A percentile compares a stretch with the other conserved stretches of the same genome.
Evolutionary conservation across 352 stramenopile species (phyloP).

Genomic region (Phytopythium helicoides): DNA sequence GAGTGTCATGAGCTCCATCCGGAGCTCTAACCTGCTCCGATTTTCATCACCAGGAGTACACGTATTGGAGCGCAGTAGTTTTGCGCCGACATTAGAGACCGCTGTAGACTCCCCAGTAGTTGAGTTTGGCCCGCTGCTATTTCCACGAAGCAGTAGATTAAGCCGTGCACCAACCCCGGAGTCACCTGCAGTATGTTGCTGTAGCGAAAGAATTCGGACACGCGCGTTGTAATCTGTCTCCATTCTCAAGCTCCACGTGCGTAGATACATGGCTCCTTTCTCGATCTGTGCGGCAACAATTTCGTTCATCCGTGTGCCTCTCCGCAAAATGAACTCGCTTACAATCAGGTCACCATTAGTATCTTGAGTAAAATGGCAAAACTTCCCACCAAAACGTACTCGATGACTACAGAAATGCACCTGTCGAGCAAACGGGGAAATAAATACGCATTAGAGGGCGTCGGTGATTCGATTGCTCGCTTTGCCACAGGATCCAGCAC

Average conservation of each 20-base stretch:
- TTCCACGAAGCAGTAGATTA: neutral
- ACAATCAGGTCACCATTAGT: neutral
- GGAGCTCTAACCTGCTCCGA: neutral
- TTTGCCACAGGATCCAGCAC: conserved; percentile 45
- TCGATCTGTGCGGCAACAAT: conserved; percentile 41
- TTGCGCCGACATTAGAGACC: neutral
- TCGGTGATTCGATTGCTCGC: conserved; percentile 37
- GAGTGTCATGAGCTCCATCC: conserved; percentile 24
- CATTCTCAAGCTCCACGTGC: conserved; percentile 39
- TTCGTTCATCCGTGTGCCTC: conserved; percentile 39
- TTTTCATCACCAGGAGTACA: neutral
- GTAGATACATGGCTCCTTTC: conserved; percentile 41
- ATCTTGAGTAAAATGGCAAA: neutral
- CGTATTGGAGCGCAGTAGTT: neutral
- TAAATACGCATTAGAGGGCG: conserved; percentile 36
- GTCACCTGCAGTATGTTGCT: conserved; percentile 2
- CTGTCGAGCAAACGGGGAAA: conserved; percentile 51
- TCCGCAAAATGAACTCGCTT: conserved; percentile 35
- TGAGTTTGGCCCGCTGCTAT: neutral
- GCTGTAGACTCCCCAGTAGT: neutral
- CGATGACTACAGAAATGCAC: conserved; percentile 50
- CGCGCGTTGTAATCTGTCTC: conserved; percentile 55
- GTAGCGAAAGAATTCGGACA: conserved; percentile 13
- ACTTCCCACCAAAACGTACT: conserved; percentile 23
- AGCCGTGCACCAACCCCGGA: neutral